Evolutionary conservation across 805 yeast genomes (phyloP).

Genomic region (Metschnikowia lachancei): DNA sequence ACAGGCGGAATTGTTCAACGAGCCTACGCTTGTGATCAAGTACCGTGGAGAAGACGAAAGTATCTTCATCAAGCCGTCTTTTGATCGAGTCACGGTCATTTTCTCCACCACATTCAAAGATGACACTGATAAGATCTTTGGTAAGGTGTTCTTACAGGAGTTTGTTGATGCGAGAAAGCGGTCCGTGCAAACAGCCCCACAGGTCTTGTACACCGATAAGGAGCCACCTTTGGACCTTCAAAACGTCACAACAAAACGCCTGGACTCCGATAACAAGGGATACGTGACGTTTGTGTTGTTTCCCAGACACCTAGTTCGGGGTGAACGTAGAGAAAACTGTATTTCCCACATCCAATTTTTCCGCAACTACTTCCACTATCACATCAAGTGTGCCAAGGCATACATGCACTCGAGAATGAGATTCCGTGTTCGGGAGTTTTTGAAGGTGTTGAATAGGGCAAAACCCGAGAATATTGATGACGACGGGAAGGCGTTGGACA

Average conservation of each 20-base stretch:
- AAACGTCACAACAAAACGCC: conserved; percentile 40
- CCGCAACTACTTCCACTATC: conserved; percentile 97
- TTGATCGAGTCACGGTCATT: conserved; percentile 94
- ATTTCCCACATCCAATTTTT: conserved; percentile 89
- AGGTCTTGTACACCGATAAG: conserved; percentile 83
- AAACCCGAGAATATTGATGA: conserved; percentile 87
- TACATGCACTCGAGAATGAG: conserved; percentile 99
- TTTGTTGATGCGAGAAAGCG: conserved; percentile 95
- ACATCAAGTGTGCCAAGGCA: conserved; percentile 97
- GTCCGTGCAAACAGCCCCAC: conserved; percentile 97
- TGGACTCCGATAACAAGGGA: conserved; percentile 45
- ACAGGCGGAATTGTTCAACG: conserved; percentile 44
- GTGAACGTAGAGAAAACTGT: conserved; percentile 75
- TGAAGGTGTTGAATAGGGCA: conserved; percentile 94
- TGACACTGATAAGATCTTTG: conserved; percentile 91
- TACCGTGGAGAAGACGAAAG: conserved; percentile 88
- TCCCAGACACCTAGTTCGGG: conserved; percentile 69
- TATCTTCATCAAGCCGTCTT: conserved; percentile 85
- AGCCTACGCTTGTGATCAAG: conserved; percentile 64
- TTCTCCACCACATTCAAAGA: conserved; percentile 94
- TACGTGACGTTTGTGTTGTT: conserved; percentile 70
- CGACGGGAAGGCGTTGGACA: conserved; percentile 47
- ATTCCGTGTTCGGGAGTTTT: conserved; percentile 86
- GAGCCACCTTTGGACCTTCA: conserved; percentile 87
- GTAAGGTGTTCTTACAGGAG: conserved; percentile 87